Percentiles rank a stretch among this genome's conserved stretches.
These are phyloP conservation scores for Chaetomiaceae sp. DNA, from an alignment of 2,329 filamentous ascomycete species.

Conservation along the genomic window DNA sequence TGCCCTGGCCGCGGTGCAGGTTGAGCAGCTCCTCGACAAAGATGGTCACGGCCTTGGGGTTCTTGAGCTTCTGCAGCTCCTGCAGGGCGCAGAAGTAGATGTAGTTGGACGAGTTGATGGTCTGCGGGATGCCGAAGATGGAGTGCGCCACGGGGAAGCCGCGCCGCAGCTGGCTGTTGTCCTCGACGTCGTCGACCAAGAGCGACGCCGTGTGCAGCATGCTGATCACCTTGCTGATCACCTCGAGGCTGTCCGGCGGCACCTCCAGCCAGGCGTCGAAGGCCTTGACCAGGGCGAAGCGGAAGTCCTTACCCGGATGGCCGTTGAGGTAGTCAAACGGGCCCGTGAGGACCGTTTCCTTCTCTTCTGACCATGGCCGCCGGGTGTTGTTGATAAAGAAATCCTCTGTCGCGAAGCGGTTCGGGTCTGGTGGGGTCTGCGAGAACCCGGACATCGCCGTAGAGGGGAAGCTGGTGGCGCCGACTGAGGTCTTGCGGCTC, in stretches of 20 bases:
- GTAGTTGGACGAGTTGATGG: slow-evolving; percentile 87
- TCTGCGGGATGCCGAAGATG: slow-evolving; percentile 81
- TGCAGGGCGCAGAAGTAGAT: slow-evolving; percentile 76
- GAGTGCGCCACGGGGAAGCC: slow-evolving; percentile 76
- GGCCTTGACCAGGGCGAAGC: slow-evolving; percentile 69
- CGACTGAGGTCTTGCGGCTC: slow-evolving; percentile 26
- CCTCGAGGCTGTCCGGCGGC: slow-evolving; percentile 58
- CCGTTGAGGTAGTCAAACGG: slow-evolving; percentile 76
- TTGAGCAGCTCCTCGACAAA: slow-evolving; percentile 80
- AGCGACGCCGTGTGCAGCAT: slow-evolving; percentile 84
- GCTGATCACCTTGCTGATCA: slow-evolving; percentile 73
- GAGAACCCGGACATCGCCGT: slow-evolving; percentile 32
- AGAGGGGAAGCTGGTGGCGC: slow-evolving; percentile 24
- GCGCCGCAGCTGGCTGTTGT: slow-evolving; percentile 64
- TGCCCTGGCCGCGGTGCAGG: slow-evolving; percentile 79
- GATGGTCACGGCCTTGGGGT: slow-evolving; percentile 60
- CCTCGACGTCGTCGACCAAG: slow-evolving; percentile 83
- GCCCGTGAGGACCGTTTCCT: slow-evolving; percentile 70
- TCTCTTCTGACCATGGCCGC: slow-evolving; percentile 61
- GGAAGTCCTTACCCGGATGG: slow-evolving; percentile 80
- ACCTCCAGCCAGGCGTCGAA: slow-evolving; percentile 79
- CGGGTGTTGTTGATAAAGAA: slow-evolving; percentile 44
- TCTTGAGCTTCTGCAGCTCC: slow-evolving; percentile 67
- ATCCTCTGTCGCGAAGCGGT: slow-evolving; percentile 49
- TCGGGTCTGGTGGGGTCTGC: slow-evolving; percentile 41